These are phyloP conservation scores for Ceratocystis huliohia DNA, from an alignment of 2,329 filamentous ascomycete genomes.

Conservation along the genomic window DNA sequence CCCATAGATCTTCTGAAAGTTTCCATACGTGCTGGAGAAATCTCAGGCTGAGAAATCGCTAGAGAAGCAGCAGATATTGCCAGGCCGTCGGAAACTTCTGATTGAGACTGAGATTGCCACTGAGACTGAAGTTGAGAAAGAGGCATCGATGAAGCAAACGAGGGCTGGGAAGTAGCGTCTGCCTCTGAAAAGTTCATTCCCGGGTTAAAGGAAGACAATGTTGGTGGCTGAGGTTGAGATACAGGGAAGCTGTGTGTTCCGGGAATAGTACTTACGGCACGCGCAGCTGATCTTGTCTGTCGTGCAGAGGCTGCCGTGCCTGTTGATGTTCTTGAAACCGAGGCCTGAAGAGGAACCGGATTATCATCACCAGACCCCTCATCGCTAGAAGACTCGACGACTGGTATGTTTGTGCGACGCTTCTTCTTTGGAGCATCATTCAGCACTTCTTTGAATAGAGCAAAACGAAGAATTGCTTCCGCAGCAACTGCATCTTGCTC, in stretches of 20 bases:
- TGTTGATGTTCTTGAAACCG: conserved; percentile 33
- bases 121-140: conserved; percentile 51
- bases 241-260: conserved; percentile 8
- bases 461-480: conserved; percentile 82
- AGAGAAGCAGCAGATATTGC: conserved; percentile 30
- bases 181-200: neutral
- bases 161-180: conserved; percentile 33
- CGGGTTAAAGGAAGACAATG: neutral
- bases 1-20: conserved; percentile 73
- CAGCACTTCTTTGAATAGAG: conserved; percentile 91
- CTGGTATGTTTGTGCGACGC: conserved; percentile 53
- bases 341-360: neutral
- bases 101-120: conserved; percentile 21
- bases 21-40: conserved; percentile 50
- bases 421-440: conserved; percentile 69
- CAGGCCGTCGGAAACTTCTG: conserved; percentile 33
- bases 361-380: conserved; percentile 37
- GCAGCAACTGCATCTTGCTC: conserved; percentile 79
- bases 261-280: conserved; percentile 27
- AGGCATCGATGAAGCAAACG: conserved; percentile 67
- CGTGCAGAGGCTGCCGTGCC: conserved; percentile 20
- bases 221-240: conserved; percentile 21
- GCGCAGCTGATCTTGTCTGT: conserved; percentile 23
- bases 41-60: conserved; percentile 35
- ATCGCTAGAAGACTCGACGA: conserved; percentile 45